A percentile compares a stretch with the other conserved stretches of the same genome.
Evolutionary conservation across 306 rosid species (phyloP).

Genomic region (Vigna mungo): DNA sequence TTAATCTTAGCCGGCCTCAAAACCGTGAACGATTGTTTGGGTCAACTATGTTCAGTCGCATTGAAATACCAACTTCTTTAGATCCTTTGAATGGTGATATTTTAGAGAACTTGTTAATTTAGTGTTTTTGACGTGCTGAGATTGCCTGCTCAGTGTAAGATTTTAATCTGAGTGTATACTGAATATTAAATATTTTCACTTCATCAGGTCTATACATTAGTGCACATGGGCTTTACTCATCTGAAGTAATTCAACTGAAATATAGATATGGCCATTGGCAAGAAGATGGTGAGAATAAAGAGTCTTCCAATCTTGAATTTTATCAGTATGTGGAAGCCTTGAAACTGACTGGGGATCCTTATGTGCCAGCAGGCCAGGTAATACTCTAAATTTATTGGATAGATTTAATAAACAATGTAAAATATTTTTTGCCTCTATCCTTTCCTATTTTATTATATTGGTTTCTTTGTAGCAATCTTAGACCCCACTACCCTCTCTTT

Average conservation of each 20-base stretch:
- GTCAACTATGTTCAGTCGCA: slow-evolving; percentile 23
- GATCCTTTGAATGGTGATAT: slow-evolving; percentile 28
- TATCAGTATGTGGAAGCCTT: slow-evolving; percentile 29
- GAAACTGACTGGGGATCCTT: slow-evolving; percentile 27
- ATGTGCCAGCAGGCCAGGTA: slow-evolving; percentile 23
- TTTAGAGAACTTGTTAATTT: neutral
- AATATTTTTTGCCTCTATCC: neutral
- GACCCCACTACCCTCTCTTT: slow-evolving; percentile 28
- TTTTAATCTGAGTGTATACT: neutral
- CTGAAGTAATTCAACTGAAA: slow-evolving; percentile 21
- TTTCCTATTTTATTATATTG: slow-evolving; percentile 6
- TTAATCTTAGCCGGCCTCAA: neutral
- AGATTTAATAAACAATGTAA: neutral
- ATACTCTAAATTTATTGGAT: slow-evolving; percentile 1
- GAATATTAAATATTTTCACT: neutral
- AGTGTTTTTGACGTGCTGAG: slow-evolving; percentile 3
- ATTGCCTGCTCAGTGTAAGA: slow-evolving; percentile 1
- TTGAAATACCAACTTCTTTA: slow-evolving; percentile 16
- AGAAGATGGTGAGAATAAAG: slow-evolving; percentile 14
- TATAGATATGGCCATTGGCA: slow-evolving; percentile 19
- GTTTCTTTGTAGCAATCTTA: slow-evolving; percentile 40
- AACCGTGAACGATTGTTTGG: neutral
- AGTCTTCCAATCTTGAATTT: slow-evolving; percentile 6
- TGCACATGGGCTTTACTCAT: neutral
- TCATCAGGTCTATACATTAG: slow-evolving; percentile 26